Conservation (phyloP, 352 stramenopile genomes). For the Globisporangium paddicum region DNA sequence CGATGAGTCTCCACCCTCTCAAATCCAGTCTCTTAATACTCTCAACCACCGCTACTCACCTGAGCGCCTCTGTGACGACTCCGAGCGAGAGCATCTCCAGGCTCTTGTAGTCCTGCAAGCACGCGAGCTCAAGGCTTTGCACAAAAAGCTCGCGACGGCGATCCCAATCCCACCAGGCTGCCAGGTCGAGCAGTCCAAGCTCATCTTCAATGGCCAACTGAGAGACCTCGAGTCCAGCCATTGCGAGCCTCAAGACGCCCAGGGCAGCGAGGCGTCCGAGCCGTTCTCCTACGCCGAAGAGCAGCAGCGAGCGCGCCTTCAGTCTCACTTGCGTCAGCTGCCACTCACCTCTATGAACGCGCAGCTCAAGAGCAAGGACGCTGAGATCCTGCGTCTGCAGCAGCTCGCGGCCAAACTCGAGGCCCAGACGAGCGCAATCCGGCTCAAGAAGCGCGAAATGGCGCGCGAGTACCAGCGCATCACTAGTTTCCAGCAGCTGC, state of each 20-base stretch:
- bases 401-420: conserved; percentile 24
- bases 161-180: conserved; percentile 10
- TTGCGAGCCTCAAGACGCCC: not conserved
- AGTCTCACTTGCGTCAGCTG: conserved; percentile 17
- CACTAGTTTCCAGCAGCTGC: conserved; percentile 22
- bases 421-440: conserved; percentile 14
- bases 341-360: conserved; percentile 38
- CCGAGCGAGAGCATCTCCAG: conserved; percentile 22
- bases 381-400: conserved; percentile 27
- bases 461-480: conserved; percentile 25
- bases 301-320: not conserved
- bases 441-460: conserved; percentile 25
- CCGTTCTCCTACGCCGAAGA: not conserved
- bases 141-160: conserved; percentile 10
- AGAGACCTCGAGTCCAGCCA: not conserved
- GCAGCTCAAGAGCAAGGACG: conserved; percentile 28
- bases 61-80: not conserved
- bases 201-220: conserved; percentile 8
- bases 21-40: not conserved
- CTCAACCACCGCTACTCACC: no score
- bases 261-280: not conserved
- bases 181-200: conserved; percentile 6
- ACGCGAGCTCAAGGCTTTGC: conserved; percentile 26
- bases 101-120: conserved; percentile 34
- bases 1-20: no score